These are phyloP conservation scores for Penicillium waksmanii DNA, from an alignment of 495 filamentous ascomycete species.

Conservation along the genomic window DNA sequence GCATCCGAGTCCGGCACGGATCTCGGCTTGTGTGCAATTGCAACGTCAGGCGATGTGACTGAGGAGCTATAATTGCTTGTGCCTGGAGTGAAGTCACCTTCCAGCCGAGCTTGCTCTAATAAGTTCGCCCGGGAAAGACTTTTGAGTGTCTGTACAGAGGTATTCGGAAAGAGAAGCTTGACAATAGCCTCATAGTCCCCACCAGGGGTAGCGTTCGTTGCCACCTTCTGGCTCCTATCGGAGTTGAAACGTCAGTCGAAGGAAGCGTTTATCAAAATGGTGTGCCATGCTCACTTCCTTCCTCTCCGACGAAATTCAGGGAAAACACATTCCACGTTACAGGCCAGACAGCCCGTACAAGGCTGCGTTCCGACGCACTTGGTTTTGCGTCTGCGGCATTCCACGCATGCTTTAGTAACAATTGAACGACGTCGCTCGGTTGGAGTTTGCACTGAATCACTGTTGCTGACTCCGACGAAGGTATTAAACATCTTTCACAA, in stretches of 20 bases:
- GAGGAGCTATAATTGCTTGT: constrained; percentile 18
- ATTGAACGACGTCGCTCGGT: constrained; percentile 18
- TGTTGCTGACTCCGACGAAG: constrained; percentile 13
- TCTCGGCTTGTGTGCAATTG: background rate
- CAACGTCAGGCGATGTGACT: constrained; percentile 12
- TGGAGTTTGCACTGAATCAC: constrained; percentile 8
- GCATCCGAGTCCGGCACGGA: constrained; percentile 10
- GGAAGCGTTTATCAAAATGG: background rate
- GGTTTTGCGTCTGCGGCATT: constrained; percentile 22
- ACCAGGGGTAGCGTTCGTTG: background rate
- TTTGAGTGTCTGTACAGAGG: constrained; percentile 12
- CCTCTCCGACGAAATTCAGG: constrained; percentile 21
- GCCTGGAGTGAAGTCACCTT: constrained; percentile 9
- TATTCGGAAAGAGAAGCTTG: constrained; percentile 13
- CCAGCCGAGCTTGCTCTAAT: constrained; percentile 6
- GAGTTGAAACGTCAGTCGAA: background rate
- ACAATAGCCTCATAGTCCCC: constrained; percentile 14
- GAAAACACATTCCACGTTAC: constrained; percentile 22
- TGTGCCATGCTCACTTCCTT: constrained; percentile 9
- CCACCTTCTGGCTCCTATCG: constrained; percentile 16
- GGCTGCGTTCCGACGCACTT: constrained; percentile 22
- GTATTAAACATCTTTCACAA: constrained; percentile 18
- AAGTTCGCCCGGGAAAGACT: constrained; percentile 10
- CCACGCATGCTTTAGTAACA: constrained; percentile 20
- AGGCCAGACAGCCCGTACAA: constrained; percentile 21